Base-by-base conservation (phyloP, 2,329 filamentous ascomycete species). In the Pseudogymnoascus destructans region DNA sequence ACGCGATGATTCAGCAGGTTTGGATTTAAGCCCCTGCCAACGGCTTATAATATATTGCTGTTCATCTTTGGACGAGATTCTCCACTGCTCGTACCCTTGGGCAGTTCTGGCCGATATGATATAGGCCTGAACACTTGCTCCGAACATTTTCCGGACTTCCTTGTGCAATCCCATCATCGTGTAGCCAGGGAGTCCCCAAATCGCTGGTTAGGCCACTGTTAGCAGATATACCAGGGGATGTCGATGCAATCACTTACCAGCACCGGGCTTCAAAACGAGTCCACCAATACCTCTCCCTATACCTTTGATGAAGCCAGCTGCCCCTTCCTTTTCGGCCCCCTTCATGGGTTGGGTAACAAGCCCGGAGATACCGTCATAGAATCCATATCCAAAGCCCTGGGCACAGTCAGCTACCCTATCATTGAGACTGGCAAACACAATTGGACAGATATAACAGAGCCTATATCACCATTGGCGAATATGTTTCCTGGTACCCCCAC, bases 291-390 rank as follows among this genome's bases (percentile, higher is more conserved):
- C 91, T 67, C 89, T 93, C 0, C 86, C 89, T 46, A 95, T 76
- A 0, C 88, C 88, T 69, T 91, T 92, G 10, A 90, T 67, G 6
- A 91, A 75, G 1, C 91, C 91, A 6, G 74, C 75, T 1, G 73
- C 70, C 2, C 84, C 84, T 62, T 83, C 80, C 63, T 87, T 82
- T 67, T 80, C 80, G 2, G 81, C 82, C 10, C 84, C 90, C 60
- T 79, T 79, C 3, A 85, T 70, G 0, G 90, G 90, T 63, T 95
- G 89, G 0, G 82, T 92, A 10, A 92, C 79, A 2, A 95, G 73
- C 0, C 90, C 90, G 1, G 89, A 83, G 27, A 93, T 81, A 3
- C 89, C 89, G 66, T 95, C 89, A 67, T 84, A 93, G 23, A 95
- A 73, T 0, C 89, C 89, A 58, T 85, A 79, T 56, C 30, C 27